Percentiles rank a stretch among this genome's conserved stretches.
Conservation (phyloP, 139 green algal genomes). For the Mesostigma viride region DNA sequence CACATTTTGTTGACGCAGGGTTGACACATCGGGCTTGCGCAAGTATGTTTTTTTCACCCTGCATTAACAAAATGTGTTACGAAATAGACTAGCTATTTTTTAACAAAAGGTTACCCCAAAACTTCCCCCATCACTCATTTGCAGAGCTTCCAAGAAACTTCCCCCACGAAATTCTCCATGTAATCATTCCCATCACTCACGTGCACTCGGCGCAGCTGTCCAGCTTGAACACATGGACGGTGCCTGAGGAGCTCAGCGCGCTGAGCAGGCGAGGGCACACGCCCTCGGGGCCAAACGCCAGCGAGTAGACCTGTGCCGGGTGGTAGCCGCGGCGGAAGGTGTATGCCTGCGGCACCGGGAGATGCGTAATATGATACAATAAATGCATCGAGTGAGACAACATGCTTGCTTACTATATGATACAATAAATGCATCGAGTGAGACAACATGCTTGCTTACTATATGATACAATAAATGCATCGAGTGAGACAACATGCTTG, state of each 20-base stretch:
- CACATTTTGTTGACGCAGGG: too few relatives aligned
- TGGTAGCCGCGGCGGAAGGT: neutral
- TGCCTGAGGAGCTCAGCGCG: neutral
- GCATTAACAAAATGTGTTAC: too few relatives aligned
- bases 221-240: neutral
- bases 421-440: neutral
- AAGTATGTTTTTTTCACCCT: too few relatives aligned
- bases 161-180: too few relatives aligned
- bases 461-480: neutral
- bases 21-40: too few relatives aligned
- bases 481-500: neutral
- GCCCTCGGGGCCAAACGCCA: neutral
- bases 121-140: too few relatives aligned
- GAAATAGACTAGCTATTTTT: too few relatives aligned
- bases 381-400: neutral
- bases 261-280: neutral
- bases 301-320: neutral
- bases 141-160: too few relatives aligned
- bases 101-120: too few relatives aligned
- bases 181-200: too few relatives aligned
- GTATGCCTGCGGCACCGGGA: conserved; percentile 6
- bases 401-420: neutral
- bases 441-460: neutral
- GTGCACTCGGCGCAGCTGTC: too few relatives aligned
- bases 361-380: too few relatives aligned